Base-by-base conservation (phyloP, 306 rosid genomes). In the Lithocarpus polystachyus region DNA sequence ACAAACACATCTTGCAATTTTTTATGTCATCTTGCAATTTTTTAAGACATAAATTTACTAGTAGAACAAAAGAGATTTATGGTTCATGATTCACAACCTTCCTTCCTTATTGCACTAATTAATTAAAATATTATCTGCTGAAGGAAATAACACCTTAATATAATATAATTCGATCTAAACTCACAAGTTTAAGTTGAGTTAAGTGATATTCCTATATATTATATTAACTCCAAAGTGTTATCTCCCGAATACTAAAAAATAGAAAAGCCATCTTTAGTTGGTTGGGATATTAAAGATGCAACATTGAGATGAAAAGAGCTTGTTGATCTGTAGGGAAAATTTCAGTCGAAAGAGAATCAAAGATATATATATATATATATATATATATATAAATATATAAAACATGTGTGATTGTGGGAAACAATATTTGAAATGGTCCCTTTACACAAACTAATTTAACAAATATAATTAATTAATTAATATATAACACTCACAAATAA, bases 31-130 rank as follows among this genome's bases (percentile, higher is more conserved):
- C 28, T 72, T 71, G 17, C 17, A 75, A 68, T 71, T 60, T 59
- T 59, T 59, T 33, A 12, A 60, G 56, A 61, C 18, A 26, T 54
- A 17, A 53, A 19, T 12, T 52, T 54, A 78, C 71, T 45, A 45
- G 45, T 71, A 3, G 29, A 33, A 22, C 64, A 53, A 28, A 28
- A 37, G 67, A 28, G 4, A 23, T 76, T 76, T 33, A 56, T 77
- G 59, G 65, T 76, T 20, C 57, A 55, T 65, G 15, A 29, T 72
- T 76, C 82, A 78, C 68, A 74, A 56, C 24, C 43, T 77, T 72
- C 26, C 37, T 77, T 71, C 40, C 59, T 64, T 4, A n/a, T 55
- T 52, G 9, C 45, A 20, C 75, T 22, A 45, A 23, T 43, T 24
- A 19, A 40, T 70, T 72, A 67, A 59, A 43, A 56, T 68, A 22